phyloP scores from a whole-genome alignment of 2,329 filamentous ascomycete species.

The Furcasterigmium furcatum region DNA sequence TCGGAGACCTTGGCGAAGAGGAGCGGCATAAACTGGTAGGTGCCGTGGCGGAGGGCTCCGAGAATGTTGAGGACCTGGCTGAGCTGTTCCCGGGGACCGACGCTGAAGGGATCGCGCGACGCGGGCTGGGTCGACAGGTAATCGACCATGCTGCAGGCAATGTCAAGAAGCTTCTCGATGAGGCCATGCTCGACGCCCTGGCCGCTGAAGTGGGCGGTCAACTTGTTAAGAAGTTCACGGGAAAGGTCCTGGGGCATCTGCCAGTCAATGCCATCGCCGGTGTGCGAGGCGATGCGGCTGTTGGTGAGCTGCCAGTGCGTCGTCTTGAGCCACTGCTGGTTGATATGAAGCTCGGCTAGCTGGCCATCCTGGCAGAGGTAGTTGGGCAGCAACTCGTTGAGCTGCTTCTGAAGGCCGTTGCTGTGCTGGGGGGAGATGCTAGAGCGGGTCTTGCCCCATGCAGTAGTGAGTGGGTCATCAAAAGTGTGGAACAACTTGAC shows the following conservation, averaged over 20 bases:
- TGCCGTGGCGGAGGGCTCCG: conserved; percentile 68
- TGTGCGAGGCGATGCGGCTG: conserved; percentile 41
- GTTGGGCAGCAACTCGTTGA: conserved; percentile 50
- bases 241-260: conserved; percentile 62
- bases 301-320: conserved; percentile 62
- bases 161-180: conserved; percentile 79
- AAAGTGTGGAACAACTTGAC: conserved; percentile 64
- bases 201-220: conserved; percentile 69
- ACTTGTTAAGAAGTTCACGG: conserved; percentile 57
- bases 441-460: conserved; percentile 64
- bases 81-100: conserved; percentile 71
- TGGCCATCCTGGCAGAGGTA: conserved; percentile 52
- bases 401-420: conserved; percentile 57
- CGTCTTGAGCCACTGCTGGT: conserved; percentile 64
- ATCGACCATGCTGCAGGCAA: conserved; percentile 70
- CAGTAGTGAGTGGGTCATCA: conserved; percentile 58
- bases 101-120: conserved; percentile 57
- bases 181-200: conserved; percentile 62
- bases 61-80: conserved; percentile 66
- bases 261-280: conserved; percentile 56
- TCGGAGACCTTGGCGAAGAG: conserved; percentile 75
- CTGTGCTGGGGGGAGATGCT: conserved; percentile 57
- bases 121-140: conserved; percentile 65
- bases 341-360: conserved; percentile 51
- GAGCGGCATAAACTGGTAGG: conserved; percentile 74